These are phyloP conservation scores for Phoma sp. DNA, from an alignment of 2,329 filamentous ascomycete genomes.

Conservation along the genomic window DNA sequence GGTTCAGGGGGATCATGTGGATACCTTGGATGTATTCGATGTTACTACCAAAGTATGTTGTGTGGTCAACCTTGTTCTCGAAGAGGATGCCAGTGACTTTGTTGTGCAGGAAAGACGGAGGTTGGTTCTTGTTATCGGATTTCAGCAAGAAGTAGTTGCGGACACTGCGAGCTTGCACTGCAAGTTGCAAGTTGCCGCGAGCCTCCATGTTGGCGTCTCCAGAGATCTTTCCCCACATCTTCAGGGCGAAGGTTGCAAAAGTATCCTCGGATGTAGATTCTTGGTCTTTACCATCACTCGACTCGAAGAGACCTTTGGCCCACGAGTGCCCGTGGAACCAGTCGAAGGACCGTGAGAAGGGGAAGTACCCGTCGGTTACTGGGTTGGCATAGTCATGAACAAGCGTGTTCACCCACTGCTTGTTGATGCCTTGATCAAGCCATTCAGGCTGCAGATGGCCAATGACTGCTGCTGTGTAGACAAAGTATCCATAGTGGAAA, in stretches of 20 bases:
- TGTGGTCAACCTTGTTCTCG: constrained; percentile 96
- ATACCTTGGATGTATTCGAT: constrained; percentile 76
- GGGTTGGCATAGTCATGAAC: constrained; percentile 87
- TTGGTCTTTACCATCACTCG: constrained; percentile 80
- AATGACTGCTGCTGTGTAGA: constrained; percentile 86
- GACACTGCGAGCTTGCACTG: constrained; percentile 75
- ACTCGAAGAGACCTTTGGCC: constrained; percentile 81
- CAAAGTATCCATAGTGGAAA: constrained; percentile 82
- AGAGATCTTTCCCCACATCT: constrained; percentile 88
- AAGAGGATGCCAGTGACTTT: constrained; percentile 78
- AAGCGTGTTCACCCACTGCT: constrained; percentile 81
- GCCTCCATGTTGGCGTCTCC: constrained; percentile 81
- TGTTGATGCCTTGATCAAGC: constrained; percentile 69
- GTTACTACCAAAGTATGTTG: constrained; percentile 77
- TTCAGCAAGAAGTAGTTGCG: constrained; percentile 85
- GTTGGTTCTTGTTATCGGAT: constrained; percentile 73
- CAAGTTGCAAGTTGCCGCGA: constrained; percentile 80
- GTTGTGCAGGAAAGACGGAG: constrained; percentile 79
- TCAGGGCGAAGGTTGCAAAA: constrained; percentile 86
- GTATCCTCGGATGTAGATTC: constrained; percentile 94
- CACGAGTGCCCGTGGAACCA: constrained; percentile 94
- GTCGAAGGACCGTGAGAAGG: constrained; percentile 76
- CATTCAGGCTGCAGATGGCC: constrained; percentile 79
- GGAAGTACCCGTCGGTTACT: constrained; percentile 71
- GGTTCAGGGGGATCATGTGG: constrained; percentile 82